These are phyloP conservation scores for Triticum urartu DNA, from an alignment of 176 grass and related monocot genomes.

Conservation along the genomic window DNA sequence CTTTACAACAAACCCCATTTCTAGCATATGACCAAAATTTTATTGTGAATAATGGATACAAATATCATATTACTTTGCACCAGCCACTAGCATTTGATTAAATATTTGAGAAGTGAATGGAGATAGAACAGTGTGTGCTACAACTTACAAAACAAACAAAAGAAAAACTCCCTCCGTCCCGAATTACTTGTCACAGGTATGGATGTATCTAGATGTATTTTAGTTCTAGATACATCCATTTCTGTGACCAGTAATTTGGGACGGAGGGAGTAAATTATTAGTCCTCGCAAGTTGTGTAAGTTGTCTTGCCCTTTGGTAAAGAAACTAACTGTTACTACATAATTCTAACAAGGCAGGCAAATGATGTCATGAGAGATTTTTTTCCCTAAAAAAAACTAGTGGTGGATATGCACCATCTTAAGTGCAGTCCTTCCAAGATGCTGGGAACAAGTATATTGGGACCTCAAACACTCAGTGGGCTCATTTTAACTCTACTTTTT, in stretches of 20 bases:
- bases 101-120: not conserved
- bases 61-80: constrained; percentile 9
- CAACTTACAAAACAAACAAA: constrained; percentile 7
- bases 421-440: not conserved
- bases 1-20: not conserved
- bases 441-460: not conserved
- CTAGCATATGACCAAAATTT: not conserved
- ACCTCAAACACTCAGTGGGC: constrained; percentile 2
- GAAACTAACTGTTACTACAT: not conserved
- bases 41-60: constrained; percentile 7
- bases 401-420: not conserved
- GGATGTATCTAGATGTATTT: too few species aligned
- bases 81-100: not conserved
- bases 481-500: not conserved
- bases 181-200: too few species aligned
- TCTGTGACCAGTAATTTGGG: too few species aligned
- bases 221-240: too few species aligned
- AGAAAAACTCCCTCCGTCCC: not conserved
- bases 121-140: constrained; percentile 1
- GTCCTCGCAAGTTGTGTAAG: not conserved
- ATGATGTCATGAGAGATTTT: not conserved
- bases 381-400: not conserved
- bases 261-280: not conserved
- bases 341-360: constrained; percentile 3
- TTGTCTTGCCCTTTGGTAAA: constrained; percentile 3